phyloP scores from a whole-genome alignment of 768 basidiomycete species.

The Neoboletus magnificus region DNA sequence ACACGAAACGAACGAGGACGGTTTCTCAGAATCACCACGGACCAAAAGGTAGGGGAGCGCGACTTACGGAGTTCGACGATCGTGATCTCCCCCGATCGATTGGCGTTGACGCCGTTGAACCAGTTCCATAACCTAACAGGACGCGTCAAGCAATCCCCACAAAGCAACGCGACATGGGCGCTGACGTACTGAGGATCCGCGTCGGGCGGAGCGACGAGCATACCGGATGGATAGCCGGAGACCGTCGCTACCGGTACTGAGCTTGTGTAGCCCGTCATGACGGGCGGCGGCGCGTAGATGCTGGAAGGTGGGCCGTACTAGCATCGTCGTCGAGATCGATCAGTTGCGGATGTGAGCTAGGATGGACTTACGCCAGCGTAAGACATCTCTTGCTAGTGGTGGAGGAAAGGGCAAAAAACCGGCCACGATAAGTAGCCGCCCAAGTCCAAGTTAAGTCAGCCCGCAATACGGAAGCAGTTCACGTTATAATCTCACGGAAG shows the following conservation, averaged over 20 bases:
- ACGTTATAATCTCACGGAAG: neutral
- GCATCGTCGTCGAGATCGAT: neutral
- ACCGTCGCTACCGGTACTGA: neutral
- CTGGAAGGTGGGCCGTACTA: slow-evolving; percentile 9
- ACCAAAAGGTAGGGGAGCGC: neutral
- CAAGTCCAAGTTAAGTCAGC: neutral
- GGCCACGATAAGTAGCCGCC: slow-evolving; percentile 8
- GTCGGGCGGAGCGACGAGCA: slow-evolving; percentile 38
- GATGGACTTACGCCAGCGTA: slow-evolving; percentile 17
- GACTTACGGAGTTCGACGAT: slow-evolving; percentile 64
- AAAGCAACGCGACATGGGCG: neutral
- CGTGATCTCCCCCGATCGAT: slow-evolving; percentile 65
- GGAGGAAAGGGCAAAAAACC: neutral
- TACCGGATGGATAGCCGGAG: neutral
- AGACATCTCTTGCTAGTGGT: slow-evolving; percentile 13
- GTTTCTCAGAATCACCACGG: neutral
- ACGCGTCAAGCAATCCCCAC: neutral
- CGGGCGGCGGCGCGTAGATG: slow-evolving; percentile 4
- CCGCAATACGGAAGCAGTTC: neutral
- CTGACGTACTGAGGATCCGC: slow-evolving; percentile 69
- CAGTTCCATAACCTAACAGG: slow-evolving; percentile 61
- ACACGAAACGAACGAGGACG: neutral
- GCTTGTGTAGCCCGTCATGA: neutral
- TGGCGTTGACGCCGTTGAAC: slow-evolving; percentile 67
- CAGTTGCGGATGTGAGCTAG: neutral